A percentile compares a stretch with the other conserved stretches of the same genome.
phyloP scores from a whole-genome alignment of 352 stramenopile genomes.

The Phytophthora fragariae region DNA sequence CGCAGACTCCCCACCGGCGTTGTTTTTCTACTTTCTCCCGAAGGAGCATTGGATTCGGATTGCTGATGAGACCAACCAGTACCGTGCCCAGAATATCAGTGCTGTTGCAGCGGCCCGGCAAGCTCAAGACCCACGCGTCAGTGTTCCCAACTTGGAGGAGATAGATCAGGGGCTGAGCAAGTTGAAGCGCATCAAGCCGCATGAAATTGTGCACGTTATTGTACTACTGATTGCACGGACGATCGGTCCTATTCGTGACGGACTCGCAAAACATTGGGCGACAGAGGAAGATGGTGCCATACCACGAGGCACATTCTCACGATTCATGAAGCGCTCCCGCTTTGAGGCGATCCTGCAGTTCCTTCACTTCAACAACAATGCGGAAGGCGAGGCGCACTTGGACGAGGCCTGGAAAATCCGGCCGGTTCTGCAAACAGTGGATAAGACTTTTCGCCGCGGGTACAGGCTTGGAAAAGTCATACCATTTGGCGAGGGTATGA shows the following conservation, averaged over 20 bases:
- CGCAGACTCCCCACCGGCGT: constrained; percentile 8
- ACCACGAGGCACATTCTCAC: constrained; percentile 23
- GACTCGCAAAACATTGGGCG: constrained; percentile 17
- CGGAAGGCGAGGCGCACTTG: background rate
- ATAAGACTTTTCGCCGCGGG: constrained; percentile 30
- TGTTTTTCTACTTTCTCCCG: constrained; percentile 39
- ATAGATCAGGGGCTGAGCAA: constrained; percentile 16
- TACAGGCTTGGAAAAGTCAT: constrained; percentile 25
- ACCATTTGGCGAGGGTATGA: constrained; percentile 35
- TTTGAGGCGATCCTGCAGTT: constrained; percentile 28
- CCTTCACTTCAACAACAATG: constrained; percentile 35
- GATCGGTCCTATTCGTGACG: constrained; percentile 9
- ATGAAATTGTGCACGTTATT: constrained; percentile 25
- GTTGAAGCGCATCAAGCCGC: constrained; percentile 17
- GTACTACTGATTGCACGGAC: constrained; percentile 18
- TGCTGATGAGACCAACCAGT: constrained; percentile 22
- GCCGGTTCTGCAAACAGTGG: constrained; percentile 19
- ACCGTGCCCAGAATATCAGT: constrained; percentile 9
- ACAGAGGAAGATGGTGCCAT: constrained; percentile 15
- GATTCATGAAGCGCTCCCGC: constrained; percentile 24
- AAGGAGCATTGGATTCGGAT: constrained; percentile 29
- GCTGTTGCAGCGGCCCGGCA: background rate
- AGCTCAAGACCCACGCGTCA: constrained; percentile 5
- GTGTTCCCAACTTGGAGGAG: constrained; percentile 8
- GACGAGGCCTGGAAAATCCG: constrained; percentile 16